phyloP scores from a whole-genome alignment of 352 stramenopile species.

The Phytophthora hibernalis region DNA sequence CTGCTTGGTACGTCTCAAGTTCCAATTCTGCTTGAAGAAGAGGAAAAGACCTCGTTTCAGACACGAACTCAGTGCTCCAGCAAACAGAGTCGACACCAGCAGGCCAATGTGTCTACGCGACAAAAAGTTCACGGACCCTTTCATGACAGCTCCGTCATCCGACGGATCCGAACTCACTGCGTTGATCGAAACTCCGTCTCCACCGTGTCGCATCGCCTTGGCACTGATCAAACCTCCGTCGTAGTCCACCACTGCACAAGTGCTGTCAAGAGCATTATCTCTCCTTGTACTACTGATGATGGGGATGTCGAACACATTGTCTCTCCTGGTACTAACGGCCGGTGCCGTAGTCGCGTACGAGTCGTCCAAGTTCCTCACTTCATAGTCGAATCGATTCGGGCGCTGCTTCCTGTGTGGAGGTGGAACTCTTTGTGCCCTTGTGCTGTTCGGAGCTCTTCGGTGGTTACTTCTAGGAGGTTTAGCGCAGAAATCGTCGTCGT shows the following conservation, averaged over 20 bases:
- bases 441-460: constrained; percentile 18
- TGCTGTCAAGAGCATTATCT: constrained; percentile 32
- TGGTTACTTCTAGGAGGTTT: constrained; percentile 17
- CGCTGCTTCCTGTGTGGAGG: constrained; percentile 14
- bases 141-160: constrained; percentile 9
- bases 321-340: constrained; percentile 26
- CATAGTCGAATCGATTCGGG: constrained; percentile 19
- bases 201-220: constrained; percentile 12
- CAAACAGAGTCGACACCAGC: constrained; percentile 48
- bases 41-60: constrained; percentile 50
- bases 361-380: constrained; percentile 21
- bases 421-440: constrained; percentile 13
- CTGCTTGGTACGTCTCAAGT: constrained; percentile 40
- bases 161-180: constrained; percentile 20
- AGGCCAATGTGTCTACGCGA: constrained; percentile 38
- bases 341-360: constrained; percentile 33
- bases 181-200: constrained; percentile 14
- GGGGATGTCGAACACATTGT: constrained; percentile 26
- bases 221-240: constrained; percentile 29
- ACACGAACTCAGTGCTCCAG: constrained; percentile 42
- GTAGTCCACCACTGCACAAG: constrained; percentile 39
- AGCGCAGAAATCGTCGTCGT: constrained; percentile 5
- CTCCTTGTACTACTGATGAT: constrained; percentile 30
- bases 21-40: constrained; percentile 51
- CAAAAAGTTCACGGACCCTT: constrained; percentile 24